A percentile compares a stretch with the other conserved stretches of the same genome.
Evolutionary conservation across 2,329 filamentous ascomycete genomes (phyloP).

Genomic region (Phyllosticta ampelicida): DNA sequence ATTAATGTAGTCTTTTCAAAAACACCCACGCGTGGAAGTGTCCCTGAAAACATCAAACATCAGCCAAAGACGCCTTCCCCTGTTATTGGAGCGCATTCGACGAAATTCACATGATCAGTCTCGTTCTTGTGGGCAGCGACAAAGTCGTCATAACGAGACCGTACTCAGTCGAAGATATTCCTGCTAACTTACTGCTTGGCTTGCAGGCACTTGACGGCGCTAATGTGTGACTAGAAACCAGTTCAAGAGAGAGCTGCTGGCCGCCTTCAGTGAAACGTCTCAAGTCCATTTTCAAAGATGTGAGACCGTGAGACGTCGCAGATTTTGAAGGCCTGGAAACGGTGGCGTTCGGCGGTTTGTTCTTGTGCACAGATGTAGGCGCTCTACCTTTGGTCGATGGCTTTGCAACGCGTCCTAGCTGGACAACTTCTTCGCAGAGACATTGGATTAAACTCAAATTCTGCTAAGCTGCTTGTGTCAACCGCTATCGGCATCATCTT

Average conservation of each 20-base stretch:
- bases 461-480: not conserved
- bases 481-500: not conserved
- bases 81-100: not conserved
- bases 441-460: not conserved
- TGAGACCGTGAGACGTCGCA: not conserved
- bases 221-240: slow-evolving; percentile 19
- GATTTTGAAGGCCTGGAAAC: not conserved
- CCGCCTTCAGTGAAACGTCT: no score
- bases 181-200: slow-evolving; percentile 21
- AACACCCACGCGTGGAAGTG: slow-evolving; percentile 6
- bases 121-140: slow-evolving; percentile 26
- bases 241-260: no score
- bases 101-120: not conserved
- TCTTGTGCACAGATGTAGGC: not conserved
- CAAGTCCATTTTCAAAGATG: no score
- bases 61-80: not conserved
- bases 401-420: not conserved
- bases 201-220: slow-evolving; percentile 26
- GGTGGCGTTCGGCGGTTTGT: not conserved
- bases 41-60: not conserved
- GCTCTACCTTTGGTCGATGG: not conserved
- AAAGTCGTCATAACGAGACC: slow-evolving; percentile 27
- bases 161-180: slow-evolving; percentile 19
- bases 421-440: not conserved
- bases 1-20: not conserved